Conservation (phyloP, 2,329 filamentous ascomycete species). For the Davidsoniella virescens region DNA sequence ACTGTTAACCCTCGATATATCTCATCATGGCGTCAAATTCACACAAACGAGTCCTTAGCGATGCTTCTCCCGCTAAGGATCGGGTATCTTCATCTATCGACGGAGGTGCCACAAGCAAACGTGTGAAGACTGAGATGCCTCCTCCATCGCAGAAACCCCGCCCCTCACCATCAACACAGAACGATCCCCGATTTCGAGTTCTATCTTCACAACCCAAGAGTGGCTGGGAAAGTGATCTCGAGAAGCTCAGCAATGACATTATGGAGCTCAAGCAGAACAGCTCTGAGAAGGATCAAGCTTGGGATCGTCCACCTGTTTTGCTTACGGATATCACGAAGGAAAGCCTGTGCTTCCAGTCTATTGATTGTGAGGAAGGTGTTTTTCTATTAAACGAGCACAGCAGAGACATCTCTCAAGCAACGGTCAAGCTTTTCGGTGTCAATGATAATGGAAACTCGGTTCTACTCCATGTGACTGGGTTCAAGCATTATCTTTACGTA, state of each 20-base stretch:
- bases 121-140: slow-evolving; percentile 5
- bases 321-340: slow-evolving; percentile 42
- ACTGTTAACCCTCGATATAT: neutral
- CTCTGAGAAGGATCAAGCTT: slow-evolving; percentile 83
- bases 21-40: slow-evolving; percentile 1
- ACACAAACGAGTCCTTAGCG: slow-evolving; percentile 7
- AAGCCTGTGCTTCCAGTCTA: slow-evolving; percentile 80
- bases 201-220: slow-evolving; percentile 72
- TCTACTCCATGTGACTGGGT: slow-evolving; percentile 85
- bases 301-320: slow-evolving; percentile 49
- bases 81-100: neutral
- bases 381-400: slow-evolving; percentile 44
- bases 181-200: slow-evolving; percentile 38
- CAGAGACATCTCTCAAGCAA: slow-evolving; percentile 29
- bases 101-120: neutral
- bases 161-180: slow-evolving; percentile 28
- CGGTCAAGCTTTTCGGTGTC: slow-evolving; percentile 86
- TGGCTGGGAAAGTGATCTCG: slow-evolving; percentile 81
- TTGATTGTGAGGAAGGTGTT: slow-evolving; percentile 83
- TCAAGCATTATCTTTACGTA: slow-evolving; percentile 91
- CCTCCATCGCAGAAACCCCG: neutral
- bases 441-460: slow-evolving; percentile 75
- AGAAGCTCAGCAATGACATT: slow-evolving; percentile 92
- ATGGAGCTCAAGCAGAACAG: slow-evolving; percentile 71
- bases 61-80: neutral